phyloP scores from a whole-genome alignment of 441 rosid genomes.

The Populus tomentosa region DNA sequence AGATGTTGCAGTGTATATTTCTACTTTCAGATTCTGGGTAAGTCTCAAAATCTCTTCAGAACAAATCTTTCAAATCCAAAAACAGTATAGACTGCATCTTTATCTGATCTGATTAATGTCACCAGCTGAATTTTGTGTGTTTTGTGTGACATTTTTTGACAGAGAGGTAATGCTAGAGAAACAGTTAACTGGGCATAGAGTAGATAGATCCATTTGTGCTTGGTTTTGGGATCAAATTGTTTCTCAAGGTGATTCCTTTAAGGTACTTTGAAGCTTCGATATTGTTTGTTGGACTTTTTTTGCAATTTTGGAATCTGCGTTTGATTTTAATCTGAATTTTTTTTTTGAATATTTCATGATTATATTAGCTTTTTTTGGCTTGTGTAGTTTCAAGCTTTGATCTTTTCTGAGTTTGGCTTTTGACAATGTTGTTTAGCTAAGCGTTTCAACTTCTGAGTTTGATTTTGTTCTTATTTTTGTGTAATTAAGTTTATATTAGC shows the following conservation, averaged over 20 bases:
- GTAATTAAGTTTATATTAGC: background rate
- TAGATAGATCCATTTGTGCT: conserved; percentile 87
- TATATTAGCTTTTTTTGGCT: background rate
- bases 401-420: no score
- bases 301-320: background rate
- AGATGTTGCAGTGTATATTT: conserved; percentile 93
- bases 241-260: conserved; percentile 65
- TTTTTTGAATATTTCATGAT: background rate
- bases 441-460: background rate
- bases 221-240: conserved; percentile 91
- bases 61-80: background rate
- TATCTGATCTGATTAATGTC: background rate
- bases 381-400: no score
- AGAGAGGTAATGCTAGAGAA: conserved; percentile 97
- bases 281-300: background rate
- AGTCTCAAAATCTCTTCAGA: conserved; percentile 4
- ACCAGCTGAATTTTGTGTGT: background rate
- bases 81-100: background rate
- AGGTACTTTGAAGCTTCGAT: conserved; percentile 27
- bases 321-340: background rate
- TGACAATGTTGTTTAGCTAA: no score
- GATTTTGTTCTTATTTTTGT: background rate
- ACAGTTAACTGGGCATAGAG: conserved; percentile 90
- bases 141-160: background rate
- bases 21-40: conserved; percentile 92